phyloP scores from a whole-genome alignment of 352 stramenopile genomes.

The Phytophthora hibernalis region DNA sequence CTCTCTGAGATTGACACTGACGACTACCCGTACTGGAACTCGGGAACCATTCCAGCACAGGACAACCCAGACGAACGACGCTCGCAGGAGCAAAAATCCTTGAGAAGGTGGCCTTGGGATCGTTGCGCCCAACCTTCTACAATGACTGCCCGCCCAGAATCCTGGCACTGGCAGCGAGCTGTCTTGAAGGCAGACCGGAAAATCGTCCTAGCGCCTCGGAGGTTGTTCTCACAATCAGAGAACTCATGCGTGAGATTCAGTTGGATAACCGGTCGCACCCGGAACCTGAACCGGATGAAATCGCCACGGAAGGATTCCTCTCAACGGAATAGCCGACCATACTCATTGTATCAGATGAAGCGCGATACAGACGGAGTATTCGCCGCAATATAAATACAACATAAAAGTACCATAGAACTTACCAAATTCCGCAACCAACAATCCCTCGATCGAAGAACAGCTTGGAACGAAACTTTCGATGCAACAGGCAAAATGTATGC shows the following conservation, averaged over 20 bases:
- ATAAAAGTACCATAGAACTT: constrained; percentile 22
- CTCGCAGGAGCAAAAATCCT: constrained; percentile 51
- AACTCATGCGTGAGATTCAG: constrained; percentile 40
- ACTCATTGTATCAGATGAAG: constrained; percentile 5
- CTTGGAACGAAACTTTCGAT: not conserved
- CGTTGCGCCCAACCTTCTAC: constrained; percentile 57
- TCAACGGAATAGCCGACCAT: constrained; percentile 18
- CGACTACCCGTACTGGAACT: constrained; percentile 58
- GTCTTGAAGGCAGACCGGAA: constrained; percentile 52
- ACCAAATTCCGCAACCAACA: too few relatives aligned
- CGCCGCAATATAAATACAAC: constrained; percentile 31
- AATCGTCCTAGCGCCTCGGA: constrained; percentile 49
- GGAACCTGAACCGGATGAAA: constrained; percentile 36
- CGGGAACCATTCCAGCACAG: constrained; percentile 34
- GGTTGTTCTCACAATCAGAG: constrained; percentile 48
- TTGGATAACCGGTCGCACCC: constrained; percentile 17
- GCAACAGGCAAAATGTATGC: not conserved
- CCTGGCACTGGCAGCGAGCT: constrained; percentile 47
- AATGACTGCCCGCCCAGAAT: constrained; percentile 55
- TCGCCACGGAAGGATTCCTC: constrained; percentile 40
- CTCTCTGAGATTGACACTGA: constrained; percentile 61
- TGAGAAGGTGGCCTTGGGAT: constrained; percentile 44
- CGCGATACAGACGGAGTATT: constrained; percentile 21
- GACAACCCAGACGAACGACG: constrained; percentile 39
- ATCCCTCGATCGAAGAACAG: not conserved